Base-by-base conservation (phyloP, 306 rosid genomes). In the Quillaja saponaria region DNA sequence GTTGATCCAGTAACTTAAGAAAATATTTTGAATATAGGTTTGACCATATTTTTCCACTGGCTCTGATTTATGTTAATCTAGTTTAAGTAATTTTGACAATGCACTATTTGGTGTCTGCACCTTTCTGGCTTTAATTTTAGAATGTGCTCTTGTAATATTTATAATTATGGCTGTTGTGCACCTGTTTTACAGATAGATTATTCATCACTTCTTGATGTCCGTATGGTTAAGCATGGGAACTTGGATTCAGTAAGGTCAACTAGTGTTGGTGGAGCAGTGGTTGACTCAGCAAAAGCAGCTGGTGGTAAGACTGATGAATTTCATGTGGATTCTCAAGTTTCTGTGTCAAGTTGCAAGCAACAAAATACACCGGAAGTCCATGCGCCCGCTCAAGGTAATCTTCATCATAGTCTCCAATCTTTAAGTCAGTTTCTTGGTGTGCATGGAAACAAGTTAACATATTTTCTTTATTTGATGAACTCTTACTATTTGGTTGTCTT, bases 161-260 rank as follows among this genome's bases (percentile, higher is more conserved):
- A 44, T 52, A 39, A 42, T 31, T 66, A 16, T 20, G 34, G 28
- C 28, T 52, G 8, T 34, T 20, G 21, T 60, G 37, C 12, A 18
- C 49, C 59, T 31, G 54, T 65, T 55, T 34, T 58, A 75, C 83
- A 83, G 88, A 74, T 80, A 37, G 76, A 80, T 44, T 83, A 73
- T 71, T 56, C 78, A 5, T 76, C 83, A 14, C 88, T 83, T 11
- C 48, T 73, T 50, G 85, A 80, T 70, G 76, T 77, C 65, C 76
- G 83, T 41, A 59, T 76, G 53, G 55, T 83, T 67, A 71, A 68
- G 69, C 72, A 58, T 51, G 77, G 70, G 13, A 80, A 70, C 61
- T 39, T 40, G 34, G 64, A 67, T 49, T 50, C 80, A 19, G 63
- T 67, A n/a, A 67, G 71, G 48, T 35, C 57, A 15, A 64, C 34